Percentiles rank a stretch among this genome's conserved stretches.
Conservation (phyloP, 164 flowering plant species). For the Chimonanthus praecox region DNA sequence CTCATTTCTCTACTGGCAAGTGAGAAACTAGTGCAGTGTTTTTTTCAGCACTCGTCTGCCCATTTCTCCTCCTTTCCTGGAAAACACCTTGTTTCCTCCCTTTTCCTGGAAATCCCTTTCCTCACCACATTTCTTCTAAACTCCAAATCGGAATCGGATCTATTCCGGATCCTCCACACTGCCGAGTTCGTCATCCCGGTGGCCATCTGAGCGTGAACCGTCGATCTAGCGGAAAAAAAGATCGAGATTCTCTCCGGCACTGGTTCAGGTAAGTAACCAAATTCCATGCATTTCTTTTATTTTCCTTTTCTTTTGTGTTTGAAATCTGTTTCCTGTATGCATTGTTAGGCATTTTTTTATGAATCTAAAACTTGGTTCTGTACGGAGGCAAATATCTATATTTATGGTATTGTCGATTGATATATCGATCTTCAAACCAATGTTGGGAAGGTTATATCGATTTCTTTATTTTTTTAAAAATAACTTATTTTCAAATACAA, state of each 20-base stretch:
- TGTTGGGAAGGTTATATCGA: no score
- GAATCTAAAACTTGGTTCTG: no score
- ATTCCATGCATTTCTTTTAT: not conserved
- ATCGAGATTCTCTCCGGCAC: not conserved
- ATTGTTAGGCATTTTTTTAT: not conserved
- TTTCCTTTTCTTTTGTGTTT: no score
- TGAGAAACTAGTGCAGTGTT: no score
- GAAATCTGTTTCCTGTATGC: not conserved
- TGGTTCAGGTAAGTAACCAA: not conserved
- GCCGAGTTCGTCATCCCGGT: not conserved
- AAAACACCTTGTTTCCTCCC: not conserved
- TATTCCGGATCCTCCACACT: no score
- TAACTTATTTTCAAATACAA: no score
- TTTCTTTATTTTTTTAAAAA: no score
- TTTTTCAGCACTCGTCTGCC: not conserved
- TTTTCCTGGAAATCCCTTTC: not conserved
- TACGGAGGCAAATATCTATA: no score
- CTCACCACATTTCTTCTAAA: not conserved
- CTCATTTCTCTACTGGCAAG: not conserved
- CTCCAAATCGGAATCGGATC: not conserved
- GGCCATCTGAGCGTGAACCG: not conserved
- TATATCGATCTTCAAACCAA: no score
- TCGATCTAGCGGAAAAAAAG: not conserved
- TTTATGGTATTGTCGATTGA: no score
- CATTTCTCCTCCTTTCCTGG: not conserved